Conservation (phyloP, 495 filamentous ascomycete genomes). For the Clavariopsis aquatica region DNA sequence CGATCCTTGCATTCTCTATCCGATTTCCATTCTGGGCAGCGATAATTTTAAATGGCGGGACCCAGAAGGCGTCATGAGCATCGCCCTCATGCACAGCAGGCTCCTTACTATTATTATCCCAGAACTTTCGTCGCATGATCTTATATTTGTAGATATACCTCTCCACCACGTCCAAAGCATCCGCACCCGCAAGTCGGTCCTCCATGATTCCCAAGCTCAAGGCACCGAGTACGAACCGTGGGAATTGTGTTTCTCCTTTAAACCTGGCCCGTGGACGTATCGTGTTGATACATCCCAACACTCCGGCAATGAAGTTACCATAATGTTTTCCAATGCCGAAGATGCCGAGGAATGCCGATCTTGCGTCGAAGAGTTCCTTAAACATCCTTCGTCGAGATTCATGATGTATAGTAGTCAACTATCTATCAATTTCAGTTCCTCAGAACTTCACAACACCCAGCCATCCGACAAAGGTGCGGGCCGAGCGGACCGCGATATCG, state of each 20-base stretch:
- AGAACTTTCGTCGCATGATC: background rate
- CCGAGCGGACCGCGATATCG: background rate
- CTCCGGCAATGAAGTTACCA: constrained; percentile 11
- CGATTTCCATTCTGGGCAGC: constrained; percentile 7
- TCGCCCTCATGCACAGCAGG: constrained; percentile 6
- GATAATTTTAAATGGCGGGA: constrained; percentile 21
- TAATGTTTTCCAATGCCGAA: constrained; percentile 2
- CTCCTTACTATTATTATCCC: constrained; percentile 11
- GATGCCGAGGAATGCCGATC: constrained; percentile 20
- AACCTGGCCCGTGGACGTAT: constrained; percentile 21
- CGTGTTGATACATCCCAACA: constrained; percentile 17
- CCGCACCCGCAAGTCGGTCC: background rate
- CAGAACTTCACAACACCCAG: background rate
- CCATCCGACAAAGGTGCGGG: background rate
- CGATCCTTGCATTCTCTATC: constrained; percentile 12
- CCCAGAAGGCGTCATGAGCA: background rate
- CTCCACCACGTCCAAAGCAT: constrained; percentile 11
- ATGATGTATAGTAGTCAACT: background rate
- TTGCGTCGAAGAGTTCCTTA: constrained; percentile 8
- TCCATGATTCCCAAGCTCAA: constrained; percentile 21
- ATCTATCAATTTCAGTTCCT: background rate
- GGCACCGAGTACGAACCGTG: constrained; percentile 14
- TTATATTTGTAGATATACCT: constrained; percentile 27
- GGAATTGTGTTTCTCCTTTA: constrained; percentile 18
- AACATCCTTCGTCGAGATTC: background rate